A percentile compares a stretch with the other conserved stretches of the same genome.
phyloP scores from a whole-genome alignment of 139 green algal genomes.

The Auxenochlorella protothecoides region DNA sequence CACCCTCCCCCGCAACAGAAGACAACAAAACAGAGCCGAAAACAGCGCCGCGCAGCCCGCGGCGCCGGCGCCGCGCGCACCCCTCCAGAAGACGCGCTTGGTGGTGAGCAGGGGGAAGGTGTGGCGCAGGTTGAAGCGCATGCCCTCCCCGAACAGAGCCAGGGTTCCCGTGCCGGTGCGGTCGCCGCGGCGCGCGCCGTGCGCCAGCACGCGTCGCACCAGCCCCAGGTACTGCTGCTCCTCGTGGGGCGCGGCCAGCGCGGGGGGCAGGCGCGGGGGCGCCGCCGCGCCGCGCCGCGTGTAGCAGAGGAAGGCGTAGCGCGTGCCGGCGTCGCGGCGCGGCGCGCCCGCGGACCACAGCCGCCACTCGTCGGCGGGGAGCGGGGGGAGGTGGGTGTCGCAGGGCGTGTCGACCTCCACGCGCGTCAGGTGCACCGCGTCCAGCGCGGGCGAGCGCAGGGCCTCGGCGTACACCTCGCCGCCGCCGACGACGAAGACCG shows the following conservation, averaged over 20 bases:
- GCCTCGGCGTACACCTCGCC: constrained; percentile 62
- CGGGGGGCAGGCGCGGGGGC: constrained; percentile 32
- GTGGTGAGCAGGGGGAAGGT: constrained; percentile 95
- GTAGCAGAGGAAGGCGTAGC: constrained; percentile 75
- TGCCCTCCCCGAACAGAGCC: constrained; percentile 77
- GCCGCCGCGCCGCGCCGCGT: constrained; percentile 7
- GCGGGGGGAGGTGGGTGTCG: constrained; percentile 78
- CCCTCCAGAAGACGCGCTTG: constrained; percentile 95
- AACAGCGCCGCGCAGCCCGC: neutral
- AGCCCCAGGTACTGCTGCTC: constrained; percentile 95
- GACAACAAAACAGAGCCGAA: too few relatives aligned
- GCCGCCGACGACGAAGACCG: constrained; percentile 93
- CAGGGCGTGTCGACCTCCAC: constrained; percentile 56
- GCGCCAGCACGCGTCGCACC: constrained; percentile 71
- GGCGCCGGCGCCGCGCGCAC: constrained; percentile 14
- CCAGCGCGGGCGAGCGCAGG: constrained; percentile 56
- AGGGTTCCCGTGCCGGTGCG: constrained; percentile 93
- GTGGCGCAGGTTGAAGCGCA: constrained; percentile 91
- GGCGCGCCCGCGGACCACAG: constrained; percentile 55
- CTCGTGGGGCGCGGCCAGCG: constrained; percentile 58
- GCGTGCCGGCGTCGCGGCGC: constrained; percentile 22
- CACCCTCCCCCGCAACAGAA: too few relatives aligned
- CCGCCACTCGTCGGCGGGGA: constrained; percentile 51
- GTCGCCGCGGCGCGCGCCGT: constrained; percentile 66
- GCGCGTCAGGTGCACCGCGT: constrained; percentile 77